These are phyloP conservation scores for Ceratobasidium sp. DNA, from an alignment of 1,284 basidiomycete species.

Conservation along the genomic window DNA sequence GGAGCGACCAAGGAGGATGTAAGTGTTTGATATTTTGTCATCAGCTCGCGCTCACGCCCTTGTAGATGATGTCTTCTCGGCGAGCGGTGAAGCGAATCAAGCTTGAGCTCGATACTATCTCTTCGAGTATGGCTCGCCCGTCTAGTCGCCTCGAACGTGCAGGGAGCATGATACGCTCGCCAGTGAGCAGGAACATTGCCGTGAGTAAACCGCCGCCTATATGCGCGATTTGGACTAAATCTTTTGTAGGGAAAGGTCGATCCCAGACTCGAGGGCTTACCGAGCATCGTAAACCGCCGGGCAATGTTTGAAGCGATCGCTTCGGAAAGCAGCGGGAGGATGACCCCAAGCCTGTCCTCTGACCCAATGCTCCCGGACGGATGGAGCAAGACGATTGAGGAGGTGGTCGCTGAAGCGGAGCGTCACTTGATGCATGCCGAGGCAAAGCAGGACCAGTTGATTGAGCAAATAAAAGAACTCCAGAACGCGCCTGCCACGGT, in stretches of 20 bases:
- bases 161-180: slow-evolving; percentile 57
- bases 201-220: slow-evolving; percentile 54
- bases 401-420: slow-evolving; percentile 71
- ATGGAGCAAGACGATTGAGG: slow-evolving; percentile 60
- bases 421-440: slow-evolving; percentile 65
- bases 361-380: slow-evolving; percentile 24
- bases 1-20: slow-evolving; percentile 78
- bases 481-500: slow-evolving; percentile 30
- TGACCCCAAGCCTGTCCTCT: slow-evolving; percentile 19
- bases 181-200: slow-evolving; percentile 58
- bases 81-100: slow-evolving; percentile 78
- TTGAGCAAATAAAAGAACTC: slow-evolving; percentile 32
- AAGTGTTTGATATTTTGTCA: slow-evolving; percentile 53
- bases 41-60: slow-evolving; percentile 17
- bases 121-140: slow-evolving; percentile 42
- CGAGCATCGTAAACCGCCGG: slow-evolving; percentile 39
- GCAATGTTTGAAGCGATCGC: slow-evolving; percentile 44
- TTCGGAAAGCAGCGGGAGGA: slow-evolving; percentile 6
- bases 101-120: slow-evolving; percentile 62
- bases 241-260: slow-evolving; percentile 26
- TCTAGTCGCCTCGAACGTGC: slow-evolving; percentile 43
- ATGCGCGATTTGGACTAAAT: background rate
- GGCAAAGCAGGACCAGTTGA: slow-evolving; percentile 66
- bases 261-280: slow-evolving; percentile 21
- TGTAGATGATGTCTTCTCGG: slow-evolving; percentile 74